phyloP scores from a whole-genome alignment of 257 asterid genomes.

The Marsdenia floribunda region DNA sequence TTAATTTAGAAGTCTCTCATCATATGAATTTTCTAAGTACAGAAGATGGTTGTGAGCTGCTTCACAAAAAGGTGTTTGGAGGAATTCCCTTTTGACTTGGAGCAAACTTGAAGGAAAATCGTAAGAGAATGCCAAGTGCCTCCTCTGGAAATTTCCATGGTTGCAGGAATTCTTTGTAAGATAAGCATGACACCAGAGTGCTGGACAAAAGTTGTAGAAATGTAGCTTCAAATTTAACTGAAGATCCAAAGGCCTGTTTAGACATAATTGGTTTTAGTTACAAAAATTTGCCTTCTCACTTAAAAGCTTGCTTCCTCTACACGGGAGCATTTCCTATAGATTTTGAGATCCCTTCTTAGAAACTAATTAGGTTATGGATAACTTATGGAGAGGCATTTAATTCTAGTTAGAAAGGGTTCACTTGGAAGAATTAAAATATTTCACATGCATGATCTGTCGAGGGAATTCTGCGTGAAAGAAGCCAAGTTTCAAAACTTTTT shows the following conservation, averaged over 20 bases:
- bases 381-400: too few relatives aligned
- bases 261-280: slow-evolving; percentile 23
- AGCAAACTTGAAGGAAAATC: slow-evolving; percentile 4
- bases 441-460: too few relatives aligned
- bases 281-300: slow-evolving; percentile 28
- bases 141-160: neutral
- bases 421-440: too few relatives aligned
- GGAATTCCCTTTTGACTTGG: neutral
- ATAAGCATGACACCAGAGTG: neutral
- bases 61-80: neutral
- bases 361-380: neutral
- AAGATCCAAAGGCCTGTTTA: neutral
- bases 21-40: neutral
- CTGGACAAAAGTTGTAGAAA: neutral
- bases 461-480: too few relatives aligned
- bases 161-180: neutral
- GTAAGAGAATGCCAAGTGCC: slow-evolving; percentile 6
- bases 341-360: neutral
- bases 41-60: slow-evolving; percentile 7
- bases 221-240: neutral
- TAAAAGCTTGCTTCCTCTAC: slow-evolving; percentile 10
- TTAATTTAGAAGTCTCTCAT: neutral
- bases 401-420: too few relatives aligned
- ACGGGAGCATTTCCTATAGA: neutral
- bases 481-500: too few relatives aligned